Evolutionary conservation across 2,329 filamentous ascomycete species (phyloP).

Genomic region (Purpureocillium takamizusanense): DNA sequence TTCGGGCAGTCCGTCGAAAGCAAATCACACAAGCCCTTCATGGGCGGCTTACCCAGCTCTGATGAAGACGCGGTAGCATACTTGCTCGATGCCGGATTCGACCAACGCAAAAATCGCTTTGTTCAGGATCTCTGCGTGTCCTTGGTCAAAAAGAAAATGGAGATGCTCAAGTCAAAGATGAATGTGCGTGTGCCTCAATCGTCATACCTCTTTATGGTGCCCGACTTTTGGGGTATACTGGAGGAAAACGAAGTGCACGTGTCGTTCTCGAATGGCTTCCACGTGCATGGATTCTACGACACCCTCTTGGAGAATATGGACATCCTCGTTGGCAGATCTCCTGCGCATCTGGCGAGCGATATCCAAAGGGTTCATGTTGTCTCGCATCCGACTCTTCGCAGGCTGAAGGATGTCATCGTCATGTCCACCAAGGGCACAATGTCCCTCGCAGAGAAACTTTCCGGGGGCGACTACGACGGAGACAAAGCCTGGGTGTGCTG

Average conservation of each 20-base stretch:
- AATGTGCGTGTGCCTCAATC: conserved; percentile 54
- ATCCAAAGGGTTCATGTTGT: conserved; percentile 59
- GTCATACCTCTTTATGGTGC: conserved; percentile 55
- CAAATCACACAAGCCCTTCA: conserved; percentile 31
- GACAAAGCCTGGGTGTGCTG: conserved; percentile 73
- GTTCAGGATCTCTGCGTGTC: conserved; percentile 38
- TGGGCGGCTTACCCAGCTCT: conserved; percentile 39
- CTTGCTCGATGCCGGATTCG: conserved; percentile 53
- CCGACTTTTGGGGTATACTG: conserved; percentile 55
- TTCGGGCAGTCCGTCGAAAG: conserved; percentile 22
- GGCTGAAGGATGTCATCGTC: conserved; percentile 69
- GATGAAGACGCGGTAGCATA: conserved; percentile 42
- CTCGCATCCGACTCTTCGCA: conserved; percentile 49
- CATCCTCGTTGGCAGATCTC: conserved; percentile 59
- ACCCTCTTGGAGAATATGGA: conserved; percentile 47
- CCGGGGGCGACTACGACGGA: conserved; percentile 75
- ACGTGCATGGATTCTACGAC: conserved; percentile 42
- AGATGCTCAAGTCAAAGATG: conserved; percentile 43
- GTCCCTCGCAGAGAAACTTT: conserved; percentile 61
- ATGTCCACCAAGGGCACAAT: conserved; percentile 57
- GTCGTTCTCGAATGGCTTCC: conserved; percentile 58
- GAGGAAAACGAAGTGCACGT: conserved; percentile 59
- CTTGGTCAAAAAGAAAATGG: conserved; percentile 42
- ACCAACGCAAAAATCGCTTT: conserved; percentile 35
- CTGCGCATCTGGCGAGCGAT: conserved; percentile 61